phyloP scores from a whole-genome alignment of 192 early-diverging fungal species.

The Cetraspora pellucida region DNA sequence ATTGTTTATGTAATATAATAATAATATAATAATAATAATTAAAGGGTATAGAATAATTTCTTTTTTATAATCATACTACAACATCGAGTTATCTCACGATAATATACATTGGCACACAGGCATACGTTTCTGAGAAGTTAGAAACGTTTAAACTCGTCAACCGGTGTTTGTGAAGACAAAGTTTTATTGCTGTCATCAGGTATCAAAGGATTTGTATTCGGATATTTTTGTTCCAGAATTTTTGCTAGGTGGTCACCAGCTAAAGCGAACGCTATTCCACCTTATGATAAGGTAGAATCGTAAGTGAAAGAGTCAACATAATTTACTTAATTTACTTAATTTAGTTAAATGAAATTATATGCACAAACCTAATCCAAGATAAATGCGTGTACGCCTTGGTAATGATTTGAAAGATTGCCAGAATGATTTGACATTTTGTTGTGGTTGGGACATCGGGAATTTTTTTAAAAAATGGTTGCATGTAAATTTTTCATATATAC shows the following conservation, averaged over 20 bases:
- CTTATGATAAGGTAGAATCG: background rate
- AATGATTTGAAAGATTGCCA: constrained; percentile 32
- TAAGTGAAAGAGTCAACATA: background rate
- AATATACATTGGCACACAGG: no score
- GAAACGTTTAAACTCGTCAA: no score
- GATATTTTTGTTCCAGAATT: constrained; percentile 7
- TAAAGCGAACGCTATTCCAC: constrained; percentile 7
- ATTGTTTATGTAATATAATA: no score
- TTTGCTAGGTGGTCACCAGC: background rate
- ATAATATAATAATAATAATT: no score
- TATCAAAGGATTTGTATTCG: background rate
- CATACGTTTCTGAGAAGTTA: no score
- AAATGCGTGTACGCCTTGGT: constrained; percentile 13
- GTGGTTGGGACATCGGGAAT: no score
- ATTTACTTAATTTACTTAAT: background rate
- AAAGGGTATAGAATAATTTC: no score
- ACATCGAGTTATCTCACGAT: no score
- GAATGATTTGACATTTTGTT: constrained; percentile 28
- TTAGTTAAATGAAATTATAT: background rate
- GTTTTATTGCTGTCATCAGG: background rate
- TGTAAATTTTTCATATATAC: no score
- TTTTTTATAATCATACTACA: no score
- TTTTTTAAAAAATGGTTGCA: no score
- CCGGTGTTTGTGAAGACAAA: no score
- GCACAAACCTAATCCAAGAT: constrained; percentile 27